Evolutionary conservation across 805 yeast genomes (phyloP).

Genomic region (Candida rishiriensis): DNA sequence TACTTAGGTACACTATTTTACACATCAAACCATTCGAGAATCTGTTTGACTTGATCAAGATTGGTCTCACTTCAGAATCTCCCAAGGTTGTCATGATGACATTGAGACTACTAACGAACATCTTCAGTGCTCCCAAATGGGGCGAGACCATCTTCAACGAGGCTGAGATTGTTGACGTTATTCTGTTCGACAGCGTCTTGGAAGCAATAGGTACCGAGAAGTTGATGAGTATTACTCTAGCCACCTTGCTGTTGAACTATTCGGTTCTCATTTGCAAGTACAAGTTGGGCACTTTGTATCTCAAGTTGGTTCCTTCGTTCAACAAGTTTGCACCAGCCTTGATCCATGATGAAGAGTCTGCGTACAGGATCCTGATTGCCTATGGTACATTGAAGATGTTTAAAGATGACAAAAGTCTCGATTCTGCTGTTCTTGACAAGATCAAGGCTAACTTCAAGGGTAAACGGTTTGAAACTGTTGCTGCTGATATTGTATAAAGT

Average conservation of each 20-base stretch:
- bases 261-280: conserved; percentile 34
- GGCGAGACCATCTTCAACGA: conserved; percentile 43
- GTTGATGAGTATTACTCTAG: conserved; percentile 32
- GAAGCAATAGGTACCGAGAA: conserved; percentile 21
- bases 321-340: conserved; percentile 13
- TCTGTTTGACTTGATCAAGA: conserved; percentile 36
- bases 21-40: conserved; percentile 37
- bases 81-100: conserved; percentile 49
- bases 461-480: neutral
- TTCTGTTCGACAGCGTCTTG: conserved; percentile 27
- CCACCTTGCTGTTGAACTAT: conserved; percentile 50
- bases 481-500: neutral
- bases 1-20: conserved; percentile 47
- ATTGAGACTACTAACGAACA: conserved; percentile 51
- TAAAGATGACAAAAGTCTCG: conserved; percentile 5
- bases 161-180: conserved; percentile 34
- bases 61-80: conserved; percentile 33
- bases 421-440: conserved; percentile 5
- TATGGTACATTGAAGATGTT: conserved; percentile 51
- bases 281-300: conserved; percentile 25
- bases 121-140: conserved; percentile 43
- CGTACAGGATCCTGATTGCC: conserved; percentile 59
- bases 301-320: conserved; percentile 21
- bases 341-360: conserved; percentile 52
- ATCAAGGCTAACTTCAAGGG: conserved; percentile 2